A percentile compares a stretch with the other conserved stretches of the same genome.
These are phyloP conservation scores for Fusarium sterilihyphosum DNA, from an alignment of 2,329 filamentous ascomycete species.

Conservation along the genomic window DNA sequence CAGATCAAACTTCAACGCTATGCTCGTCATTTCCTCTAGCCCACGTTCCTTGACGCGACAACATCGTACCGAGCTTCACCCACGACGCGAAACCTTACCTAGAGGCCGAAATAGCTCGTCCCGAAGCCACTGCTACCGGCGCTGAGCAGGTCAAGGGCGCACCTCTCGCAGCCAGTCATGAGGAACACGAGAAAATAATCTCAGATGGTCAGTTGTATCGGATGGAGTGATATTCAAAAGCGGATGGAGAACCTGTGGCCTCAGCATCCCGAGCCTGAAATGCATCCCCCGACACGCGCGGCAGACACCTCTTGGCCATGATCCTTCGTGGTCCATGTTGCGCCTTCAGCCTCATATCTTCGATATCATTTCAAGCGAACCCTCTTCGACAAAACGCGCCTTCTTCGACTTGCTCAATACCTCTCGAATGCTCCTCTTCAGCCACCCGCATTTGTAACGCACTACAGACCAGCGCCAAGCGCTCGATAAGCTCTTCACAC, in stretches of 20 bases:
- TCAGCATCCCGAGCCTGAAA: neutral
- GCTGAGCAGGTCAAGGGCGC: slow-evolving; percentile 80
- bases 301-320: rapidly evolving
- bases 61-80: too few relatives aligned
- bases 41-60: neutral
- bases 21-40: neutral
- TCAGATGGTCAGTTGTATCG: neutral
- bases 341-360: neutral
- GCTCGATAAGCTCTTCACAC: neutral
- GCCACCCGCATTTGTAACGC: neutral
- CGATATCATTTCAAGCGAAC: neutral
- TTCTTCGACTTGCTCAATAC: neutral
- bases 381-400: neutral
- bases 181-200: slow-evolving; percentile 1
- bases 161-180: slow-evolving; percentile 66
- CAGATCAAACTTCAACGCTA: rapidly evolving
- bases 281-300: rapidly evolving
- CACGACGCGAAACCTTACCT: neutral
- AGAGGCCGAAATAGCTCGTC: neutral
- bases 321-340: neutral
- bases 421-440: neutral
- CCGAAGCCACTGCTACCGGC: slow-evolving; percentile 65
- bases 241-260: neutral
- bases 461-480: neutral
- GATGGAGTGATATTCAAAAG: slow-evolving; percentile 7